phyloP scores from a whole-genome alignment of 495 filamentous ascomycete genomes.

The Aspergillus nanangensis region DNA sequence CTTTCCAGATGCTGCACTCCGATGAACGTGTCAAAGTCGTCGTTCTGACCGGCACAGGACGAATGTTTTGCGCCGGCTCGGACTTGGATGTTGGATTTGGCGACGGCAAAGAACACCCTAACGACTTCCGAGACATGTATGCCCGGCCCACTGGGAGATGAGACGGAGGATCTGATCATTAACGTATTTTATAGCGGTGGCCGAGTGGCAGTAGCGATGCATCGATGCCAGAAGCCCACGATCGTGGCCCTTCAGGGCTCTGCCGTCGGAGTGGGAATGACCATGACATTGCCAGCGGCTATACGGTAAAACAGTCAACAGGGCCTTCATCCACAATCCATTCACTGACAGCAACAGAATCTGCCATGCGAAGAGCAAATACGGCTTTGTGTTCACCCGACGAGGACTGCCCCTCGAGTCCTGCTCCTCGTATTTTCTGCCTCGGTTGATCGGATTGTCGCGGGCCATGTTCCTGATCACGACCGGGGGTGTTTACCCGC shows the following conservation, averaged over 20 bases:
- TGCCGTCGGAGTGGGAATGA: constrained; percentile 60
- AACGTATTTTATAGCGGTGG: constrained; percentile 35
- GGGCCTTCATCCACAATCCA: no score
- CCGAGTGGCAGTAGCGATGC: constrained; percentile 51
- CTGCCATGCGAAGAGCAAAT: constrained; percentile 36
- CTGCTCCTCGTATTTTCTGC: constrained; percentile 55
- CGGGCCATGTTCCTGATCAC: constrained; percentile 47
- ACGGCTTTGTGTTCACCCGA: constrained; percentile 56
- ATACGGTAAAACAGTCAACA: no score
- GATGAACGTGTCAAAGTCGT: constrained; percentile 49
- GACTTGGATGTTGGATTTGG: constrained; percentile 49
- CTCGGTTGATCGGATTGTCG: constrained; percentile 50
- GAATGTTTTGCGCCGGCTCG: constrained; percentile 56
- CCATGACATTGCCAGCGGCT: constrained; percentile 55
- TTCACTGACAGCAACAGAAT: no score
- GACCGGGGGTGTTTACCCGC: constrained; percentile 28
- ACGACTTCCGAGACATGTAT: not conserved
- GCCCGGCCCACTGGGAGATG: not conserved
- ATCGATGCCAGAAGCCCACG: constrained; percentile 56
- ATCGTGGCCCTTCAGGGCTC: constrained; percentile 57
- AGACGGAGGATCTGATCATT: not conserved
- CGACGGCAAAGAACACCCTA: constrained; percentile 8
- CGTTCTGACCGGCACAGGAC: constrained; percentile 50
- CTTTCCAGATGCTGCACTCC: constrained; percentile 46
- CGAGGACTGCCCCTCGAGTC: constrained; percentile 57